phyloP scores from a whole-genome alignment of 2,329 filamentous ascomycete species.

The Alternaria brassicicola region DNA sequence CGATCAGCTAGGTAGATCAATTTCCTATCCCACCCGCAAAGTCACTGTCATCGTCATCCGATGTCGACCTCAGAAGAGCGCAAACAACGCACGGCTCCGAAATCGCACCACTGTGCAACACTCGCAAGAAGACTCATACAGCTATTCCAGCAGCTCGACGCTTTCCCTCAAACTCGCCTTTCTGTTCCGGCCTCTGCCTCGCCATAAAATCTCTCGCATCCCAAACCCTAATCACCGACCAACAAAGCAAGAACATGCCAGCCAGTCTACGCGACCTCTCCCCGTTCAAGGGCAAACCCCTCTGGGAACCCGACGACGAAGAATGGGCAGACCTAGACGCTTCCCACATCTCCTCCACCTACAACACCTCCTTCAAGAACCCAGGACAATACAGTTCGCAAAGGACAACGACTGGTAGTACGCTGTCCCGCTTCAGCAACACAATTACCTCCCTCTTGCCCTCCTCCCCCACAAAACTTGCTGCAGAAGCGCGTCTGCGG shows the following conservation, averaged over 20 bases:
- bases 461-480: background rate
- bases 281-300: background rate
- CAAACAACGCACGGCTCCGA: background rate
- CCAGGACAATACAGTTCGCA: background rate
- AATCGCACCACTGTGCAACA: background rate
- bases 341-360: conserved; percentile 5
- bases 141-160: background rate
- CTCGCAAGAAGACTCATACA: background rate
- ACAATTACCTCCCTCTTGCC: background rate
- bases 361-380: conserved; percentile 8
- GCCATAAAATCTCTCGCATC: background rate
- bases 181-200: background rate
- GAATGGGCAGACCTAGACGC: conserved; percentile 18
- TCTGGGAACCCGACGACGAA: conserved; percentile 20
- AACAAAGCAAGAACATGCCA: background rate
- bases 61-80: background rate
- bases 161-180: background rate
- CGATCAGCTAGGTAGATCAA: background rate
- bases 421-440: conserved; percentile 1
- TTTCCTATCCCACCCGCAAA: background rate
- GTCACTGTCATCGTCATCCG: background rate
- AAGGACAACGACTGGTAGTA: background rate
- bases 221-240: background rate
- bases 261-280: background rate
- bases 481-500: background rate